phyloP scores from a whole-genome alignment of 345 rosid genomes.

The Streptanthus diversifolius region DNA sequence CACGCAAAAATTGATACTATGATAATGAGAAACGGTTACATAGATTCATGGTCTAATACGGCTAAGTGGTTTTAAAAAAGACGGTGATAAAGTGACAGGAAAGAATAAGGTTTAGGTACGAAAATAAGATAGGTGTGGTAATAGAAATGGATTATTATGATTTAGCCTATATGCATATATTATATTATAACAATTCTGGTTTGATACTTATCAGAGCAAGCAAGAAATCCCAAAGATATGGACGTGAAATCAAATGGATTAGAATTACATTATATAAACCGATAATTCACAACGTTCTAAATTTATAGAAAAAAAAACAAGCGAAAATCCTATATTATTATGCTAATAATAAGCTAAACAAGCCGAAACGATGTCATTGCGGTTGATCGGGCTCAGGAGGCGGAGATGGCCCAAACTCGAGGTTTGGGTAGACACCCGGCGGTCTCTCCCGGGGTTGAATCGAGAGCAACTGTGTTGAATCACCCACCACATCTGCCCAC shows the following conservation, averaged over 20 bases:
- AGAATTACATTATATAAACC: conserved; percentile 16
- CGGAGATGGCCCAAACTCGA: conserved; percentile 63
- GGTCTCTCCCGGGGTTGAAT: conserved; percentile 79
- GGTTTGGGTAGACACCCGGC: conserved; percentile 75
- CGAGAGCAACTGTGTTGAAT: conserved; percentile 77
- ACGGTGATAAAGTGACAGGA: no score
- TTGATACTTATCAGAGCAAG: no score
- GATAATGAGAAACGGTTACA: no score
- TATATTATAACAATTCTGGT: no score
- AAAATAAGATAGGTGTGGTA: no score
- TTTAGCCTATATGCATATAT: no score
- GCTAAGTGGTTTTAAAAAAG: no score
- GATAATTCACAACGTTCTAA: conserved; percentile 18
- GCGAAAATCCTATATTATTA: conserved; percentile 9
- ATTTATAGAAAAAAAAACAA: conserved; percentile 1
- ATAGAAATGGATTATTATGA: no score
- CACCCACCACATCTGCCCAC: conserved; percentile 96
- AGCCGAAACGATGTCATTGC: conserved; percentile 2
- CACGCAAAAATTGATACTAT: no score
- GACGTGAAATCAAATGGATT: neutral
- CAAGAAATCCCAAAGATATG: neutral
- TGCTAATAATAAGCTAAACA: conserved; percentile 21
- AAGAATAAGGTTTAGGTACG: no score
- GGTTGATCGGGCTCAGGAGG: conserved; percentile 48
- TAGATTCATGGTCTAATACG: no score